phyloP scores from a whole-genome alignment of 2,329 filamentous ascomycete genomes.

The Cryoendolithus antarcticus region DNA sequence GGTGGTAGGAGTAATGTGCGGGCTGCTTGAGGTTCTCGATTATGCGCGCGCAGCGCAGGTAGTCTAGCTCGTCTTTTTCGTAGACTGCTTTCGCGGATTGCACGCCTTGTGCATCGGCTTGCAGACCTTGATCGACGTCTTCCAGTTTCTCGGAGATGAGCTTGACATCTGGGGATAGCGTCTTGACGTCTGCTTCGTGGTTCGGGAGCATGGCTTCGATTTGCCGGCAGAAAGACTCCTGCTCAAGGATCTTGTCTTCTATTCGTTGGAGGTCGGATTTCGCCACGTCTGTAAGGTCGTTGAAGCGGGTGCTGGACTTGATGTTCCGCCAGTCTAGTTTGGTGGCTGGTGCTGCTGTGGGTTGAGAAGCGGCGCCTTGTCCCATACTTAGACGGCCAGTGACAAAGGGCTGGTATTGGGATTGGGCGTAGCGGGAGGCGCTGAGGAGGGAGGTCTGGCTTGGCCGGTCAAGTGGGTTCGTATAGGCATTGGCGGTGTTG shows the following conservation, averaged over 20 bases:
- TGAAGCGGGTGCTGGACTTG: slow-evolving; percentile 79
- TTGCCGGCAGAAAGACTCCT: slow-evolving; percentile 65
- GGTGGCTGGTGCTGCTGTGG: slow-evolving; percentile 45
- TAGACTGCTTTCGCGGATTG: slow-evolving; percentile 43
- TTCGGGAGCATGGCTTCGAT: slow-evolving; percentile 54
- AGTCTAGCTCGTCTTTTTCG: slow-evolving; percentile 56
- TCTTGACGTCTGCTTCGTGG: slow-evolving; percentile 51
- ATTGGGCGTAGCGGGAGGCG: slow-evolving; percentile 13
- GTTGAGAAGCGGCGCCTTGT: slow-evolving; percentile 32
- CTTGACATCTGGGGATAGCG: slow-evolving; percentile 53
- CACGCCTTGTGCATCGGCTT: slow-evolving; percentile 51
- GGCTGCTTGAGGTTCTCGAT: slow-evolving; percentile 65
- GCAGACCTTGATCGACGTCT: slow-evolving; percentile 49
- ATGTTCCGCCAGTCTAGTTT: slow-evolving; percentile 69
- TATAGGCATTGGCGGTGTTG: no score
- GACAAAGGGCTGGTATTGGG: slow-evolving; percentile 16
- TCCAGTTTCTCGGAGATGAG: slow-evolving; percentile 50
- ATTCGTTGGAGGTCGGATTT: slow-evolving; percentile 66
- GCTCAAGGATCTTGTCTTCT: slow-evolving; percentile 67
- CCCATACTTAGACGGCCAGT: slow-evolving; percentile 31
- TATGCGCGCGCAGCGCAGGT: slow-evolving; percentile 58
- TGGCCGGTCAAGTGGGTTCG: slow-evolving; percentile 9
- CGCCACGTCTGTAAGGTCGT: slow-evolving; percentile 72
- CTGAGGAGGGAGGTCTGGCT: slow-evolving; percentile 14
- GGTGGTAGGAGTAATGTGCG: slow-evolving; percentile 44